These are phyloP conservation scores for Madurella fahalii DNA, from an alignment of 2,329 filamentous ascomycete species.

Conservation along the genomic window DNA sequence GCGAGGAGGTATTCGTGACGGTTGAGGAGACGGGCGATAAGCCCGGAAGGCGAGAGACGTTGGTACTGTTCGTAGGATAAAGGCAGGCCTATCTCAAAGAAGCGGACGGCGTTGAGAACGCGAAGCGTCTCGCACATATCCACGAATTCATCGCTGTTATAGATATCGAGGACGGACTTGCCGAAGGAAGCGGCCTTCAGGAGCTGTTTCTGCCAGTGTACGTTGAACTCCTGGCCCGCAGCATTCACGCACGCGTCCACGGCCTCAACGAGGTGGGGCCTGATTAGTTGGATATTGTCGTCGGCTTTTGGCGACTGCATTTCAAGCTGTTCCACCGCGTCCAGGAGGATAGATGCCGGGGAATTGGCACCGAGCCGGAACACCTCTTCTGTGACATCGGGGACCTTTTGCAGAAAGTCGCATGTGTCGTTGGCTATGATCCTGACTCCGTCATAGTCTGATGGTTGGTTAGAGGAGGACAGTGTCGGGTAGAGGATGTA, in stretches of 20 bases:
- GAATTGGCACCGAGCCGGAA: slow-evolving; percentile 86
- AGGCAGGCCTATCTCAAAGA: slow-evolving; percentile 85
- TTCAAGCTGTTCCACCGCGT: slow-evolving; percentile 87
- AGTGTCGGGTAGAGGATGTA: neutral
- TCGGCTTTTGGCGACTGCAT: slow-evolving; percentile 94
- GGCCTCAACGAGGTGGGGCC: slow-evolving; percentile 80
- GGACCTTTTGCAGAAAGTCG: slow-evolving; percentile 94
- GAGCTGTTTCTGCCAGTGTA: slow-evolving; percentile 90
- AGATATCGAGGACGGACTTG: slow-evolving; percentile 94
- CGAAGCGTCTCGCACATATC: slow-evolving; percentile 95
- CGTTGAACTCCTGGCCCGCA: slow-evolving; percentile 84
- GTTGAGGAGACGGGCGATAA: slow-evolving; percentile 82
- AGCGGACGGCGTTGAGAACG: slow-evolving; percentile 87
- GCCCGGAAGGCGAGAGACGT: slow-evolving; percentile 79
- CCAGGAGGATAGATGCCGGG: slow-evolving; percentile 84
- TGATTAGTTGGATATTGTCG: slow-evolving; percentile 93
- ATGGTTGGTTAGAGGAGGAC: neutral
- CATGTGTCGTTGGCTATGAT: slow-evolving; percentile 91
- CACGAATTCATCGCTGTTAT: slow-evolving; percentile 97
- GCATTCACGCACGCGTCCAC: slow-evolving; percentile 93
- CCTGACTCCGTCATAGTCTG: slow-evolving; percentile 77
- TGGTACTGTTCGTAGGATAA: slow-evolving; percentile 93
- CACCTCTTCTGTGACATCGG: slow-evolving; percentile 79
- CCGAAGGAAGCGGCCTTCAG: slow-evolving; percentile 97
- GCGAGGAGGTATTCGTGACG: slow-evolving; percentile 89